Evolutionary conservation across 2,329 filamentous ascomycete genomes (phyloP).

Genomic region (Leptographium radiaticola): DNA sequence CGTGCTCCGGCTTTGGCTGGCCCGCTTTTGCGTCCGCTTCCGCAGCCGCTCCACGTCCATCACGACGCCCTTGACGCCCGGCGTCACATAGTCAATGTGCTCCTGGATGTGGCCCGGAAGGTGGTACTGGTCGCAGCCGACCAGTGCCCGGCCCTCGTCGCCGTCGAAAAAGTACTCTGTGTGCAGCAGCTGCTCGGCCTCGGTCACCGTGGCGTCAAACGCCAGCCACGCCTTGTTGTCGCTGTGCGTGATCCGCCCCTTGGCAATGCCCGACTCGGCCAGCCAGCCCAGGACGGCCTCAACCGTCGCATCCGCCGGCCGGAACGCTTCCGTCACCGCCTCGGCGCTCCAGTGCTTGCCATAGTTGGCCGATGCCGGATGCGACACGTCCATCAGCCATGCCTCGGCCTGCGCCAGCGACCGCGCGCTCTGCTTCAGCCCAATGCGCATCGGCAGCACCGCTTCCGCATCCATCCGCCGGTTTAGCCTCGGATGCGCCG

Average conservation of each 20-base stretch:
- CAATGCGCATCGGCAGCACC: conserved; percentile 7
- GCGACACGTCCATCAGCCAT: conserved; percentile 8
- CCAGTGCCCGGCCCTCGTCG: neutral
- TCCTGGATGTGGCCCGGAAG: conserved; percentile 31
- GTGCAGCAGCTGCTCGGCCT: conserved; percentile 11
- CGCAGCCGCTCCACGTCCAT: neutral
- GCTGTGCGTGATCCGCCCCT: neutral
- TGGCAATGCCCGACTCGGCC: conserved; percentile 12
- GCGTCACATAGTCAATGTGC: conserved; percentile 43
- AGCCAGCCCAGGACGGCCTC: conserved; percentile 21
- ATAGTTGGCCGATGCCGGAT: conserved; percentile 17
- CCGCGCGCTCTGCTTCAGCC: conserved; percentile 1
- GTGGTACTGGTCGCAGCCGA: conserved; percentile 19
- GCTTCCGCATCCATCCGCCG: neutral
- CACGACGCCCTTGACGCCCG: conserved; percentile 18
- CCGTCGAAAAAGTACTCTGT: conserved; percentile 7
- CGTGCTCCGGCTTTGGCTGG: neutral
- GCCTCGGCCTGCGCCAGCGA: neutral
- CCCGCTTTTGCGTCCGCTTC: neutral
- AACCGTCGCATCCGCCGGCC: conserved; percentile 19
- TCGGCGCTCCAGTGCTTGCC: conserved; percentile 22
- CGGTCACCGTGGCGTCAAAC: conserved; percentile 12
- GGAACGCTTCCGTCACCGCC: conserved; percentile 22
- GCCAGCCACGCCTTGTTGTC: conserved; percentile 12
- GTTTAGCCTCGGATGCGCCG: neutral